Conservation (phyloP, 2,329 filamentous ascomycete species). For the Trichoderma oligosporum region DNA sequence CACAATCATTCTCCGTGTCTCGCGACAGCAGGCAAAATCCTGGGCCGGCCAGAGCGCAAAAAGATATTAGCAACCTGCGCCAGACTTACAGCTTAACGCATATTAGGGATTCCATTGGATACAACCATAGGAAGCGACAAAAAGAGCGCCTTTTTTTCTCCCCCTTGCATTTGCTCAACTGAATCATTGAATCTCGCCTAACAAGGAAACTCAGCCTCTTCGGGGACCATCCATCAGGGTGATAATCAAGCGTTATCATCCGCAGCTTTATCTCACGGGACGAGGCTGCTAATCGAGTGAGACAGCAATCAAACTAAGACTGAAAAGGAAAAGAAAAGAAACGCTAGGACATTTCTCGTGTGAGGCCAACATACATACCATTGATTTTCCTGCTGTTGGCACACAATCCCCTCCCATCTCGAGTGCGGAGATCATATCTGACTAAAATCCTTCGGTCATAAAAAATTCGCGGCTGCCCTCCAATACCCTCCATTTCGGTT, state of each 20-base stretch:
- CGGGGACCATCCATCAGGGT: neutral
- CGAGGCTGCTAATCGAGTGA: neutral
- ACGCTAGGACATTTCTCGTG: neutral
- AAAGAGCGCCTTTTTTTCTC: neutral
- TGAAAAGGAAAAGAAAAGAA: no score
- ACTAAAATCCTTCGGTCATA: neutral
- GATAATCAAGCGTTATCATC: neutral
- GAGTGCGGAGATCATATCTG: neutral
- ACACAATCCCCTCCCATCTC: neutral
- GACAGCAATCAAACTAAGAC: neutral
- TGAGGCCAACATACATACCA: neutral
- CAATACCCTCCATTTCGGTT: neutral
- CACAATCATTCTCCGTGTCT: constrained; percentile 23
- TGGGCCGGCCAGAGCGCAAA: constrained; percentile 18
- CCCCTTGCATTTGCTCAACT: no score
- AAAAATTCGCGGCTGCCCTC: neutral
- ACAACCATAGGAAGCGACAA: neutral
- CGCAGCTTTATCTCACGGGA: neutral
- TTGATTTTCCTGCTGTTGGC: neutral
- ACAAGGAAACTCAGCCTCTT: neutral
- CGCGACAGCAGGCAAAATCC: constrained; percentile 18
- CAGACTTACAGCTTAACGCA: constrained; percentile 24
- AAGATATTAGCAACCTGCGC: constrained; percentile 21
- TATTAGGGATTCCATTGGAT: constrained; percentile 5
- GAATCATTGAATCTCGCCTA: neutral